These are phyloP conservation scores for Lentinula sp. DNA, from an alignment of 768 basidiomycete species.

Conservation along the genomic window DNA sequence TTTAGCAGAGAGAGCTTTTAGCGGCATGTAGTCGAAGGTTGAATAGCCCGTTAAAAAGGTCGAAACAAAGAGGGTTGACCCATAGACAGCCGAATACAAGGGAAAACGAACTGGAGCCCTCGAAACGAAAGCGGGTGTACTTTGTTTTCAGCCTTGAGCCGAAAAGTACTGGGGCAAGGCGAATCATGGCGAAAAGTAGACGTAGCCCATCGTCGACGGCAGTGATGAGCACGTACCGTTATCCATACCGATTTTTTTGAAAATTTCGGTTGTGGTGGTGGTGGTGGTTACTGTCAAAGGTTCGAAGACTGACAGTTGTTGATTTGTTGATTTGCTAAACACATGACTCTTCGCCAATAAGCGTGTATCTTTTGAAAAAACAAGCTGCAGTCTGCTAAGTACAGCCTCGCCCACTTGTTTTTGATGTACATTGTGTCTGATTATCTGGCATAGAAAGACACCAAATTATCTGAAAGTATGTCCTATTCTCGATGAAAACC, in stretches of 20 bases:
- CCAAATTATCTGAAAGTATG: too few relatives aligned
- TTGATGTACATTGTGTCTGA: too few relatives aligned
- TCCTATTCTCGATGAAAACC: too few relatives aligned
- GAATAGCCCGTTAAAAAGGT: neutral
- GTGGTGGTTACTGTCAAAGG: neutral
- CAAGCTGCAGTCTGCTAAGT: too few relatives aligned
- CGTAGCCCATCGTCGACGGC: constrained; percentile 61
- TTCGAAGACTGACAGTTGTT: neutral
- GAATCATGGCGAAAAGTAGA: constrained; percentile 31
- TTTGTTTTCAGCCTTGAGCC: neutral
- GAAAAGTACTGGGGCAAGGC: constrained; percentile 9
- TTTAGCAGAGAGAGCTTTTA: neutral
- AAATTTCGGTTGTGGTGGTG: neutral
- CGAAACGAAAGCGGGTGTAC: neutral
- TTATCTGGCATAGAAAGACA: too few relatives aligned
- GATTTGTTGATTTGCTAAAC: neutral
- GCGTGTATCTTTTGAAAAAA: too few relatives aligned
- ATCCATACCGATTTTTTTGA: neutral
- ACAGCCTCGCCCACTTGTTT: too few relatives aligned
- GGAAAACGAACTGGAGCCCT: neutral
- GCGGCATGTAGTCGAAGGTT: neutral
- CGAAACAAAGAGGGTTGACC: neutral
- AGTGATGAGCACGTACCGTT: constrained; percentile 83
- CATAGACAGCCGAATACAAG: neutral
- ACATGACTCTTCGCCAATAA: too few relatives aligned